phyloP scores from a whole-genome alignment of 129 eudicot species.

The Helichrysum umbraculigerum region DNA sequence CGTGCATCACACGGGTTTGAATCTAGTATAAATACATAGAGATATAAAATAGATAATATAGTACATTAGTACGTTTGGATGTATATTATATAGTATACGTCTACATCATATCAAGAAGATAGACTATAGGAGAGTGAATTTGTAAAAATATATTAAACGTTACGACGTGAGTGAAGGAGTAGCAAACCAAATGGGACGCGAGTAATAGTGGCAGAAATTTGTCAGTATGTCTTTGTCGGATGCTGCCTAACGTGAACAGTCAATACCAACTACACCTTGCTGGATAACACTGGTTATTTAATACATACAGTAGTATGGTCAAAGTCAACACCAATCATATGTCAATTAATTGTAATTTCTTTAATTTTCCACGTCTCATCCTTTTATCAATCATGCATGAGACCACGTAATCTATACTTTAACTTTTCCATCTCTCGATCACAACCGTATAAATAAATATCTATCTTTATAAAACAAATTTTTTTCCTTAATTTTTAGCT shows the following conservation, averaged over 20 bases:
- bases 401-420: not conserved
- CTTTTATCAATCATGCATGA: conserved; percentile 13
- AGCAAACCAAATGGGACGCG: not conserved
- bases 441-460: not conserved
- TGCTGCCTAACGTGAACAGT: not conserved
- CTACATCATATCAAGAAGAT: no score
- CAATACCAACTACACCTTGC: conserved; percentile 28
- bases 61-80: no score
- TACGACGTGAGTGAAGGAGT: not conserved
- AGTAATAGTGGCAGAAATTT: conserved; percentile 1
- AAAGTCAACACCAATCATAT: conserved; percentile 11
- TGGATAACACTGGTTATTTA: conserved; percentile 18
- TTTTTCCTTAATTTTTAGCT: no score
- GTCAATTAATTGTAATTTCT: not conserved
- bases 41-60: no score
- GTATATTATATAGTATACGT: no score
- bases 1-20: no score
- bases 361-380: conserved; percentile 23
- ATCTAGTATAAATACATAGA: no score
- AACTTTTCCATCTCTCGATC: not conserved
- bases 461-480: no score
- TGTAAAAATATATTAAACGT: no score
- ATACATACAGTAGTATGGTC: not conserved
- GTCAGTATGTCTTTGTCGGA: conserved; percentile 3
- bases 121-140: no score